These are phyloP conservation scores for Canavalia gladiata DNA, from an alignment of 306 rosid species.

Conservation along the genomic window DNA sequence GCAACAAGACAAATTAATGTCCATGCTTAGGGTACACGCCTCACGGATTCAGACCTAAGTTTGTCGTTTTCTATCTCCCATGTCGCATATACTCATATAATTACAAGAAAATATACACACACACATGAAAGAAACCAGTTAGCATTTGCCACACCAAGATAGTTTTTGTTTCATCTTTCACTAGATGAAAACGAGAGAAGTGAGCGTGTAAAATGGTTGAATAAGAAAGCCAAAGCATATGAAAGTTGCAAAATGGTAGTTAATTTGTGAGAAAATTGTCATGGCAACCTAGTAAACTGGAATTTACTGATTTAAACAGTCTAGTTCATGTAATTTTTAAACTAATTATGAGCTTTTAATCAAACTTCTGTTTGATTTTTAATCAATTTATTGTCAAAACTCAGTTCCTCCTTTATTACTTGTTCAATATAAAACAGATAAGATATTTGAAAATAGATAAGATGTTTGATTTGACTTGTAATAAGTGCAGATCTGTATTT, in stretches of 20 bases:
- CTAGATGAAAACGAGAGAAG: neutral
- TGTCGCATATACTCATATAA: slow-evolving; percentile 20
- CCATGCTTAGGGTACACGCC: no score
- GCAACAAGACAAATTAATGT: neutral
- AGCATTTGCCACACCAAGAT: neutral
- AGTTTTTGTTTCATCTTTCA: neutral
- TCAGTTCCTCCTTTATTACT: neutral
- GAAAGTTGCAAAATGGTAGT: neutral
- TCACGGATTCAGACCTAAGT: neutral
- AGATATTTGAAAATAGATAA: neutral
- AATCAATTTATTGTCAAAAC: neutral
- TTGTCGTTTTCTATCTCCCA: neutral
- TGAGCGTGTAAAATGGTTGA: neutral
- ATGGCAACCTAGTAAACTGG: no score
- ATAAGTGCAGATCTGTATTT: no score
- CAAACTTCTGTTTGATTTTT: no score
- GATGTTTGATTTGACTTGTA: neutral
- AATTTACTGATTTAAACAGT: no score
- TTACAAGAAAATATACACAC: neutral
- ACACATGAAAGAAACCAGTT: neutral
- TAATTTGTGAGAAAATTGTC: neutral
- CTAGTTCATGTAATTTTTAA: no score
- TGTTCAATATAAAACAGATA: neutral
- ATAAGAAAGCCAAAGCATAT: neutral
- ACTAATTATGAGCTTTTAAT: no score